phyloP scores from a whole-genome alignment of 2,329 filamentous ascomycete species.

The Nannizziopsis arthrosporioides region DNA sequence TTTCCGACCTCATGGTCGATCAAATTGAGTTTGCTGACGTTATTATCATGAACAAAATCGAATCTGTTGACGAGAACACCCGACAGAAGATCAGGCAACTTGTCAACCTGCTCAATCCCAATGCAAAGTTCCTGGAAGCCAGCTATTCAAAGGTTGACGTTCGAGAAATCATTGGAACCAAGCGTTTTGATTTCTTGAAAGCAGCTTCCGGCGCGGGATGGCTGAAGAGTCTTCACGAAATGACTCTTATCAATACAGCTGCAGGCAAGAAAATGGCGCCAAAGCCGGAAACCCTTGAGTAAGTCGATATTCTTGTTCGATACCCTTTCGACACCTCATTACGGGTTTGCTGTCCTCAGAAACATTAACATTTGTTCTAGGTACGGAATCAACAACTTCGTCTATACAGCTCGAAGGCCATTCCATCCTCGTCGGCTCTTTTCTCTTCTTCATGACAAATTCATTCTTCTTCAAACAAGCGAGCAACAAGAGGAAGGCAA shows the following conservation, averaged over 20 bases:
- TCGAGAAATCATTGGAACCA: constrained; percentile 52
- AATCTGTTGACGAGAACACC: constrained; percentile 44
- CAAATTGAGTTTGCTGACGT: constrained; percentile 63
- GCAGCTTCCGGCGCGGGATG: constrained; percentile 57
- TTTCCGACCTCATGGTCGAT: constrained; percentile 62
- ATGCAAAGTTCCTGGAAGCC: constrained; percentile 52
- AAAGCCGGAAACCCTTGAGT: constrained; percentile 60
- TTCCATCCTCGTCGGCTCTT: constrained; percentile 34
- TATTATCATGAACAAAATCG: constrained; percentile 58
- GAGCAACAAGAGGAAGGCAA: constrained; percentile 21
- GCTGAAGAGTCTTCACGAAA: constrained; percentile 57
- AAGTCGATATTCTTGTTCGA: constrained; percentile 16
- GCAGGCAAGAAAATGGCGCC: constrained; percentile 44
- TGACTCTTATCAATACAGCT: constrained; percentile 51
- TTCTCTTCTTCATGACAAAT: constrained; percentile 35
- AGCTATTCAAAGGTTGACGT: constrained; percentile 37
- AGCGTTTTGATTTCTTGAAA: constrained; percentile 52
- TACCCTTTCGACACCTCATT: too few relatives aligned
- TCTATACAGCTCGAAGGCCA: constrained; percentile 51
- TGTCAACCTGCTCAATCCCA: constrained; percentile 53
- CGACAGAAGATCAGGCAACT: constrained; percentile 42
- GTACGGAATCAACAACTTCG: constrained; percentile 58
- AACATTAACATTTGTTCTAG: constrained; percentile 19
- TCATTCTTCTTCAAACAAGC: constrained; percentile 33
- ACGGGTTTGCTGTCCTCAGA: too few relatives aligned